Evolutionary conservation across 768 basidiomycete species (phyloP).

Genomic region (Mycena maculata): DNA sequence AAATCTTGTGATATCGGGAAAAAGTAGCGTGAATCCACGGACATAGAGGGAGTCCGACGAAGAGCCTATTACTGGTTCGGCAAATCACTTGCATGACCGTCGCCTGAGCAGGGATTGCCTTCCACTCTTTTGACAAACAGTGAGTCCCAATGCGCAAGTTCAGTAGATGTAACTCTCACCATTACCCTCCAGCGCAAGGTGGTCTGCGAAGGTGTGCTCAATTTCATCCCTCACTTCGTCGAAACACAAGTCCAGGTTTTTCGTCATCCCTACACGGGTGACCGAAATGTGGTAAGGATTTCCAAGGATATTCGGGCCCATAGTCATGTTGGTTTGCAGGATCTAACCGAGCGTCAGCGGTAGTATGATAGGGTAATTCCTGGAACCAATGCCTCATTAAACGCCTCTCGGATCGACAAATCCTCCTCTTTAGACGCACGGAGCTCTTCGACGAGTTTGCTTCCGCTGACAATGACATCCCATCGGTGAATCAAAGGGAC

Average conservation of each 20-base stretch:
- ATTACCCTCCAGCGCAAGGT: conserved; percentile 18
- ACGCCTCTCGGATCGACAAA: conserved; percentile 32
- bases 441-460: conserved; percentile 37
- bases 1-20: neutral
- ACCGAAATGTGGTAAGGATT: conserved; percentile 31
- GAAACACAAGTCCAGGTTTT: conserved; percentile 26
- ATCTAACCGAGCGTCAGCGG: conserved; percentile 9
- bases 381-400: conserved; percentile 25
- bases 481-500: conserved; percentile 34
- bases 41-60: conserved; percentile 32
- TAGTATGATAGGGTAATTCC: neutral
- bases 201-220: conserved; percentile 23
- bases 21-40: neutral
- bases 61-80: conserved; percentile 15
- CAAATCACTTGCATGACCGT: conserved; percentile 19
- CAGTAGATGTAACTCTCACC: neutral
- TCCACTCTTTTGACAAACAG: conserved; percentile 33
- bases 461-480: conserved; percentile 34
- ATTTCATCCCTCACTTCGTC: conserved; percentile 30
- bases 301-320: conserved; percentile 32
- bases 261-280: conserved; percentile 29
- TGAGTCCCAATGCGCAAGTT: neutral
- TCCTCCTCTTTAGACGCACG: conserved; percentile 36
- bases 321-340: conserved; percentile 30
- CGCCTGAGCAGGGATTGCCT: conserved; percentile 18